A percentile compares a stretch with the other conserved stretches of the same genome.
phyloP scores from a whole-genome alignment of 495 filamentous ascomycete genomes.

The Podospora pseudoanserina region DNA sequence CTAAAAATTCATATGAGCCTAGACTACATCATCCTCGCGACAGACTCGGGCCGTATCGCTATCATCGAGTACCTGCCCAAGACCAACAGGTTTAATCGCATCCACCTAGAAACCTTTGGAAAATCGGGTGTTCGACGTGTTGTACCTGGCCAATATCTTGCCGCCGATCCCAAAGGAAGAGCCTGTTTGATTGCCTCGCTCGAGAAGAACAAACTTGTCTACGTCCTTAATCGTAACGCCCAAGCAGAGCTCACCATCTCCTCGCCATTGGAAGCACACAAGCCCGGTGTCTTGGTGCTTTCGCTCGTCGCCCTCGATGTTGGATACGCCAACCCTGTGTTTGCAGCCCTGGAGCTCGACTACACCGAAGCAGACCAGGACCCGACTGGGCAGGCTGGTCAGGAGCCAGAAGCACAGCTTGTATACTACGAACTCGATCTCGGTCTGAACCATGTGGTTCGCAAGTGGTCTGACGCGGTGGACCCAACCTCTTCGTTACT shows the following conservation, averaged over 20 bases:
- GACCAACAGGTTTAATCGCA: slow-evolving; percentile 80
- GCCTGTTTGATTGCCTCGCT: slow-evolving; percentile 90
- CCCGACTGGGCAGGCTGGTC: slow-evolving; percentile 74
- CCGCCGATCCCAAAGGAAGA: slow-evolving; percentile 89
- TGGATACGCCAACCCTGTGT: slow-evolving; percentile 94
- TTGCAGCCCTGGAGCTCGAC: slow-evolving; percentile 90
- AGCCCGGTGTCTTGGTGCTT: slow-evolving; percentile 87
- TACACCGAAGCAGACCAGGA: slow-evolving; percentile 91
- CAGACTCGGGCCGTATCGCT: slow-evolving; percentile 91
- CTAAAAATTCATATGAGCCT: slow-evolving; percentile 51
- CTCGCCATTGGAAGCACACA: slow-evolving; percentile 95
- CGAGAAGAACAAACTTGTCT: slow-evolving; percentile 99
- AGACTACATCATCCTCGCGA: slow-evolving; percentile 96
- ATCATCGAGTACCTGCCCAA: slow-evolving; percentile 88
- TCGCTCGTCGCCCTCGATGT: slow-evolving; percentile 84
- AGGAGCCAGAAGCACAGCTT: slow-evolving; percentile 79
- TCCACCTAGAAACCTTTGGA: slow-evolving; percentile 95
- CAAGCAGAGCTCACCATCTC: slow-evolving; percentile 95
- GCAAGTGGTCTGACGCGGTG: slow-evolving; percentile 91
- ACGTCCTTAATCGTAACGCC: slow-evolving; percentile 92
- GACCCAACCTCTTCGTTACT: slow-evolving; percentile 85
- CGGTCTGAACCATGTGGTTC: slow-evolving; percentile 92
- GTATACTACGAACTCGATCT: slow-evolving; percentile 98
- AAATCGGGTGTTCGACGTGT: slow-evolving; percentile 95
- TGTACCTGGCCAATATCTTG: slow-evolving; percentile 91